These are phyloP conservation scores for Stachybotrys elegans DNA, from an alignment of 2,329 filamentous ascomycete species.

Conservation along the genomic window DNA sequence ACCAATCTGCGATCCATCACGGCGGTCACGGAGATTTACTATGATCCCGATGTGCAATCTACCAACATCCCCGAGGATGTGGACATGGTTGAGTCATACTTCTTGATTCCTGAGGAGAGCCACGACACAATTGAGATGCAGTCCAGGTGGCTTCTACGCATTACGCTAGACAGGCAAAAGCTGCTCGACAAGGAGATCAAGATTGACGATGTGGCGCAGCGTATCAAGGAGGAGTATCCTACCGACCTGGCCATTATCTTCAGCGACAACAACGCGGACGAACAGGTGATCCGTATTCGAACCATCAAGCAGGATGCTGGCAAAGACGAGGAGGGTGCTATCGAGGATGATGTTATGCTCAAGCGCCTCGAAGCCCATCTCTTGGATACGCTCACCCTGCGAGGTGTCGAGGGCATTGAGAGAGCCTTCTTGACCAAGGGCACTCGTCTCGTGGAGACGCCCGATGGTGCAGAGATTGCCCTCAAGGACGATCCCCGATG, in stretches of 20 bases:
- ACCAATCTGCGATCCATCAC: conserved; percentile 91
- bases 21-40: conserved; percentile 91
- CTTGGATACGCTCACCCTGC: conserved; percentile 83
- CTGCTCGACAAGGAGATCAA: conserved; percentile 90
- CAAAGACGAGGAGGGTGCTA: conserved; percentile 57
- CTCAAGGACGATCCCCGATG: conserved; percentile 70
- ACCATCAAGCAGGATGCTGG: conserved; percentile 57
- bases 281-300: conserved; percentile 89
- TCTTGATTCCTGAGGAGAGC: conserved; percentile 80
- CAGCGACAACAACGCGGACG: conserved; percentile 95
- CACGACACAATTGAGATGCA: conserved; percentile 62
- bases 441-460: conserved; percentile 58
- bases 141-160: conserved; percentile 92
- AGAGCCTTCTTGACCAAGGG: conserved; percentile 90
- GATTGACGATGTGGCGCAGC: conserved; percentile 83
- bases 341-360: conserved; percentile 87
- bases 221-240: conserved; percentile 84
- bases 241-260: conserved; percentile 88
- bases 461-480: conserved; percentile 69
- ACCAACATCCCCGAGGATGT: conserved; percentile 84
- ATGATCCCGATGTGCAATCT: conserved; percentile 82
- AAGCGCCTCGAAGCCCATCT: conserved; percentile 90
- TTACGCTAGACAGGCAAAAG: conserved; percentile 89
- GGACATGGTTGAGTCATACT: conserved; percentile 96
- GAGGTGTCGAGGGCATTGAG: conserved; percentile 84